Conservation (phyloP, 306 rosid species). For the Ochetophila trinervis region DNA sequence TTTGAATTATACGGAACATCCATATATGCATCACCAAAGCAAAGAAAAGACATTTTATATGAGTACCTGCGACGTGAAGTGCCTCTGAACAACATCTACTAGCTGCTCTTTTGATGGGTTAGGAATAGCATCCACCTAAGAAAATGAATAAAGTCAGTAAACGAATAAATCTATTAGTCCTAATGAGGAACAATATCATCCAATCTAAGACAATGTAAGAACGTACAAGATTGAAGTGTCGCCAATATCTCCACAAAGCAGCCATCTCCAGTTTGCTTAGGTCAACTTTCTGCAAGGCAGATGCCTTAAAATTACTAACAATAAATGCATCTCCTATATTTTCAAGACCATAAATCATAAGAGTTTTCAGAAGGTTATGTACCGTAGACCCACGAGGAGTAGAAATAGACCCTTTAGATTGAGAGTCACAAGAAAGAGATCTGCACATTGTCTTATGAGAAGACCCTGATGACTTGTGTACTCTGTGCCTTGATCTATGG, state of each 20-base stretch:
- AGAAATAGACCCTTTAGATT: slow-evolving; percentile 77
- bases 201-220: not conserved
- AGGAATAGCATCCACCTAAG: slow-evolving; percentile 80
- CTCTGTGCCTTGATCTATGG: slow-evolving; percentile 87
- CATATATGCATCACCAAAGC: not conserved
- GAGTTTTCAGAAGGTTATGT: slow-evolving; percentile 14
- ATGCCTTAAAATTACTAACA: not conserved
- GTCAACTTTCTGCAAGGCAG: slow-evolving; percentile 69
- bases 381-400: slow-evolving; percentile 81
- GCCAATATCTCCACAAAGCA: slow-evolving; percentile 97
- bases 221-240: slow-evolving; percentile 90
- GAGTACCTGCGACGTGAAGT: slow-evolving; percentile 95
- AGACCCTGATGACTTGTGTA: slow-evolving; percentile 81
- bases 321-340: not conserved
- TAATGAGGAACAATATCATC: not conserved
- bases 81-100: slow-evolving; percentile 92
- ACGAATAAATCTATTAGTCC: slow-evolving; percentile 6
- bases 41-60: not conserved
- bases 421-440: slow-evolving; percentile 89
- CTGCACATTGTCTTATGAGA: slow-evolving; percentile 84
- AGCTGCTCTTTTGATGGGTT: slow-evolving; percentile 96
- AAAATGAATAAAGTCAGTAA: slow-evolving; percentile 17
- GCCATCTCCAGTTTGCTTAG: slow-evolving; percentile 91
- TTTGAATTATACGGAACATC: not conserved
- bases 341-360: not conserved